A percentile compares a stretch with the other conserved stretches of the same genome.
These are phyloP conservation scores for Naumovozyma castellii DNA, from an alignment of 805 yeast genomes.

Conservation along the genomic window DNA sequence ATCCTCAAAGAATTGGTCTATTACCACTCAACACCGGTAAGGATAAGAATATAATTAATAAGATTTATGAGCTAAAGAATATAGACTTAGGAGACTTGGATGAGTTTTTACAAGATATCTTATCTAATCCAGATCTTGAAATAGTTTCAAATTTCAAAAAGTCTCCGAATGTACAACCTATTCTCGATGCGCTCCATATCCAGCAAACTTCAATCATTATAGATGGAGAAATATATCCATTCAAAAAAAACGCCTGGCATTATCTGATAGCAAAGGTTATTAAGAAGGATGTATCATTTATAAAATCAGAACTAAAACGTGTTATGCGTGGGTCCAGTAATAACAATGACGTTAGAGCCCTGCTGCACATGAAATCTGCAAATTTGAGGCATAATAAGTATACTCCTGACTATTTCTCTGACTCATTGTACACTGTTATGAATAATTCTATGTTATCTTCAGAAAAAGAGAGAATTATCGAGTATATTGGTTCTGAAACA, in stretches of 20 bases:
- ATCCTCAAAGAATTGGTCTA: slow-evolving; percentile 76
- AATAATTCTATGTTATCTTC: slow-evolving; percentile 14
- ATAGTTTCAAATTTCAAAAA: slow-evolving; percentile 1
- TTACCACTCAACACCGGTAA: slow-evolving; percentile 44
- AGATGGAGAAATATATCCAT: slow-evolving; percentile 60
- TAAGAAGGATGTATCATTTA: slow-evolving; percentile 38
- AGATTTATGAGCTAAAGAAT: slow-evolving; percentile 20
- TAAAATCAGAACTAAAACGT: slow-evolving; percentile 16
- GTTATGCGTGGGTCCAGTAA: slow-evolving; percentile 5
- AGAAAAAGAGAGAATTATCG: slow-evolving; percentile 13
- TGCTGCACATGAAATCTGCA: slow-evolving; percentile 25
- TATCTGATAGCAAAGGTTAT: slow-evolving; percentile 43
- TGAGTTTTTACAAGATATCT: slow-evolving; percentile 13
- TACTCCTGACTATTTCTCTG: slow-evolving; percentile 39
- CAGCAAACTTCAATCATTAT: slow-evolving; percentile 46
- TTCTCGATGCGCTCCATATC: slow-evolving; percentile 34
- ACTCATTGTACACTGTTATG: slow-evolving; percentile 26
- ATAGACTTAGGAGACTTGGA: slow-evolving; percentile 7
- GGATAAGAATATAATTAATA: slow-evolving; percentile 15
- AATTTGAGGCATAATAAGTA: slow-evolving; percentile 39
- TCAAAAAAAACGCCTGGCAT: slow-evolving; percentile 46
- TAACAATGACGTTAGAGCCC: slow-evolving; percentile 20
- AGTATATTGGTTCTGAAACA: slow-evolving; percentile 11
- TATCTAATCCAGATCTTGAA: slow-evolving; percentile 1
- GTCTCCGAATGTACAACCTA: slow-evolving; percentile 18